Base-by-base conservation (phyloP, 2,329 filamentous ascomycete genomes). In the Cytospora mali region DNA sequence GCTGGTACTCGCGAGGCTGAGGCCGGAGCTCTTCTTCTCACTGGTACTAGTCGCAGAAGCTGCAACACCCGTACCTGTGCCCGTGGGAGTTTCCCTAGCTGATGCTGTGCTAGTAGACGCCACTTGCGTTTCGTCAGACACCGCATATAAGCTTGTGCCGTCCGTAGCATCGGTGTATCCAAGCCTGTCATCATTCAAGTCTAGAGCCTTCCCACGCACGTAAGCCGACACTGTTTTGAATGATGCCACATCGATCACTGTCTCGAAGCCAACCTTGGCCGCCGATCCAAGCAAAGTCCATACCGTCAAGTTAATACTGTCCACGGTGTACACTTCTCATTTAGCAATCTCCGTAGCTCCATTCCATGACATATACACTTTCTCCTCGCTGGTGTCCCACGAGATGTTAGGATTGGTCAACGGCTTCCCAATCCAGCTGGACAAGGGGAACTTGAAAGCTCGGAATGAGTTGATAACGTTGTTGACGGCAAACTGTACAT, bases 181-280 rank as follows among this genome's bases (percentile, higher is more conserved):
- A 35, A 35, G 33, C 33, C 18, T 16, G 33, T 16, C 33, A 35
- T 4, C 14, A 16, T 35, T 35, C 13, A 16, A 35, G 33, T 16
- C 33, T 16, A 35, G 33, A 18, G 33, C 33, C 33, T 35, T 35
- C 13, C 14, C 33, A 16, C 33, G 33, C 33, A 35, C 13, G 33
- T 39, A 39, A 5, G 35, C n/a, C n/a, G 35, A 39, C 35, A 39
- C 16, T 18, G 16, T 39, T 18, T 39, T n/a, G 35, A 18, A 6
- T 7, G 35, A 39, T 18, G 64, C 63, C 51, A 64, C 62, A 28
- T 62, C 58, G 28, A 60, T 68, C 25, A 64, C 64, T 27, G 64
- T 61, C 58, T 52, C 64, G 16, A 58, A 52, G 46, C 56, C 56
- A 28, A 39, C 13, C 31, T 42, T 58, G 29, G 18, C 11, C 7